Evolutionary conservation across 2,329 filamentous ascomycete species (phyloP).

Genomic region (Fusarium solani-melongenae): DNA sequence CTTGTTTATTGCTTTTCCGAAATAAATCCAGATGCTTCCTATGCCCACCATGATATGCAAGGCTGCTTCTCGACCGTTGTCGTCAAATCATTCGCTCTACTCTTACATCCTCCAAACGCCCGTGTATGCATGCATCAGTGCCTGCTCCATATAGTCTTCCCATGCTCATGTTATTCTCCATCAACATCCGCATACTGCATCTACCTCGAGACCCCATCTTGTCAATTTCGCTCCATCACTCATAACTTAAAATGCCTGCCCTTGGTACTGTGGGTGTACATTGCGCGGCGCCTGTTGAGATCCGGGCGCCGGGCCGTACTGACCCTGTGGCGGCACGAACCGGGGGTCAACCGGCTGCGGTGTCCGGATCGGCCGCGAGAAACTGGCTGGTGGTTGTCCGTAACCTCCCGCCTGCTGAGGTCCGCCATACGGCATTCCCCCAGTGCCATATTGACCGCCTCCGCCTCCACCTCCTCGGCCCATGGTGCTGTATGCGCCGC

Average conservation of each 20-base stretch:
- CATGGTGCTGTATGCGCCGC: slow-evolving; percentile 41
- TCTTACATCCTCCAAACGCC: slow-evolving; percentile 33
- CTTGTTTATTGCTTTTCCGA: slow-evolving; percentile 3
- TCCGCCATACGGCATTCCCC: slow-evolving; percentile 35
- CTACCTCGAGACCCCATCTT: background rate
- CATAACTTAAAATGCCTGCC: slow-evolving; percentile 48
- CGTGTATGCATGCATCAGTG: slow-evolving; percentile 26
- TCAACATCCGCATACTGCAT: slow-evolving; percentile 15
- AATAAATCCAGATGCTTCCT: slow-evolving; percentile 18
- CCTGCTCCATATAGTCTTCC: slow-evolving; percentile 22
- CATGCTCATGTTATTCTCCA: slow-evolving; percentile 11
- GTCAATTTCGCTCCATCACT: background rate
- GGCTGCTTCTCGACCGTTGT: slow-evolving; percentile 16
- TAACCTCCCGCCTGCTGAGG: slow-evolving; percentile 37
- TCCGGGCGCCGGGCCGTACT: slow-evolving; percentile 40
- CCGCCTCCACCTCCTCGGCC: slow-evolving; percentile 34
- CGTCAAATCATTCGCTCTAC: slow-evolving; percentile 18
- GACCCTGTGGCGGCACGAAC: slow-evolving; percentile 46
- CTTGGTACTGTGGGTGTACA: slow-evolving; percentile 49
- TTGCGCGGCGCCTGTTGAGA: slow-evolving; percentile 33
- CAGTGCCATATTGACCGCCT: slow-evolving; percentile 33
- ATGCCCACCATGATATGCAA: slow-evolving; percentile 29
- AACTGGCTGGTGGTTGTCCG: slow-evolving; percentile 41
- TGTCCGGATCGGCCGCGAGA: slow-evolving; percentile 48
- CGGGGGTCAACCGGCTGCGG: slow-evolving; percentile 44